Evolutionary conservation across 805 yeast species (phyloP), one percentile per base, ranked within the genome.

Genomic region (Priceomyces carsonii): DNA sequence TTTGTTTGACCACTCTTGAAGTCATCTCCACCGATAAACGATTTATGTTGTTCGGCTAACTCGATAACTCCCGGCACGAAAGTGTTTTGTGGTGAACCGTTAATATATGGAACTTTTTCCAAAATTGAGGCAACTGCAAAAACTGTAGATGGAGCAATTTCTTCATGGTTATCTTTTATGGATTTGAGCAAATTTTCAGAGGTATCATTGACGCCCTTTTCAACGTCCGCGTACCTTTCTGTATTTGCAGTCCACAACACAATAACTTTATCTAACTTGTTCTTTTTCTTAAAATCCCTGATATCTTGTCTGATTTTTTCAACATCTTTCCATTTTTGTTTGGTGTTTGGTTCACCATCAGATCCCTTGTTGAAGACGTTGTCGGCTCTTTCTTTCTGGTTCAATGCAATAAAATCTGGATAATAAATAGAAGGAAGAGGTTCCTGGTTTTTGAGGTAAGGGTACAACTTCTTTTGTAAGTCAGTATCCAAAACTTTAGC

Each of bases 161-260:
- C 97, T 25, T 65, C 73, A 57, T 90, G 95, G 51, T 85, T 87
- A 23, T 59, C 59, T 66, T 87, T 88, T 61, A 90, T 80, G 13
- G 96, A 59, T 33, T 71, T 64, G 47, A 90, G 48, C 56, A 90
- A 69, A 64, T 85, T 85, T 25, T 85, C 95, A 34, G 88, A 80
- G 18, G 91, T 85, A 61, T 90, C 97, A 57, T 90, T 89, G 45
- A 91, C 87, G 40, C 95, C 93, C 4, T 72, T 69, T 28, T 80
- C 64, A 27, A 91, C 56, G 26, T 85, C 90, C 28, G 95, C 79
- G 60, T 84, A 89, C 59, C 97, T 81, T 70, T 90, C 98, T 37
- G 98, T 90, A 69, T 90, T 91, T 38, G 98, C 98, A 29, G 96
- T 89, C 98, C 98, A 90, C 55, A 90, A 73, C 30, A 91, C 85